Conservation (phyloP, 805 yeast genomes). For the Ogataea pini region DNA sequence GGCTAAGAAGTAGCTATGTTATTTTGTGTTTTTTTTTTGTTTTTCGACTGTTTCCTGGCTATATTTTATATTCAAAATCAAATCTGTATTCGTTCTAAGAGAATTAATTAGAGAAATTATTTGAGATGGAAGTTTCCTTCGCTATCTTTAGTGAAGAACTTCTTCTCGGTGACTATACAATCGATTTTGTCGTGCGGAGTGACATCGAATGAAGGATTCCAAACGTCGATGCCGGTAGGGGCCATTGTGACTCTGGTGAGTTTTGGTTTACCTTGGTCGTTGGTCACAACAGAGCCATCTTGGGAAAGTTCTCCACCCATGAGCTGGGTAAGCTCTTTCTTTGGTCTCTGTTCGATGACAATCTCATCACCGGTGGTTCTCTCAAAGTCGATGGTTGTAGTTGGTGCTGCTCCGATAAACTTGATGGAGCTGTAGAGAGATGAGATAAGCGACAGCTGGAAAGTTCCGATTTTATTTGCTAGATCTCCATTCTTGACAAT, state of each 20-base stretch:
- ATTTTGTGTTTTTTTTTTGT: neutral
- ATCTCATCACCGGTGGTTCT: conserved; percentile 73
- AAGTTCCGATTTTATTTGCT: conserved; percentile 95
- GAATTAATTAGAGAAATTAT: no score
- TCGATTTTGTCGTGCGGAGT: conserved; percentile 84
- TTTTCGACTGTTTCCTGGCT: conserved; percentile 8
- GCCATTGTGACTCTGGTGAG: conserved; percentile 70
- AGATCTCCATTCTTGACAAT: conserved; percentile 92
- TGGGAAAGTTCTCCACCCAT: conserved; percentile 60
- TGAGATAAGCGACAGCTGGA: conserved; percentile 78
- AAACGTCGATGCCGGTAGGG: conserved; percentile 79
- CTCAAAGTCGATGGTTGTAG: conserved; percentile 77
- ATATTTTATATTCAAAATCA: conserved; percentile 3
- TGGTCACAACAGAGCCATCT: conserved; percentile 34
- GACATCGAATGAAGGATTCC: conserved; percentile 97
- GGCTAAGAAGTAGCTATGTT: neutral
- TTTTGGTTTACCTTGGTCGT: conserved; percentile 23
- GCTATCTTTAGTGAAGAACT: conserved; percentile 50
- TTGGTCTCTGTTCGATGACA: conserved; percentile 84
- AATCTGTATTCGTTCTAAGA: conserved; percentile 1
- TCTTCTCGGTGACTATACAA: conserved; percentile 84
- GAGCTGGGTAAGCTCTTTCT: conserved; percentile 72
- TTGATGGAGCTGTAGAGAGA: conserved; percentile 63
- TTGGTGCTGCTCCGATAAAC: conserved; percentile 94
- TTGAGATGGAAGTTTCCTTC: conserved; percentile 47